Evolutionary conservation across 1,284 basidiomycete genomes (phyloP), one percentile per base, ranked within the genome.

Genomic region (Rhodotorula sp.): DNA sequence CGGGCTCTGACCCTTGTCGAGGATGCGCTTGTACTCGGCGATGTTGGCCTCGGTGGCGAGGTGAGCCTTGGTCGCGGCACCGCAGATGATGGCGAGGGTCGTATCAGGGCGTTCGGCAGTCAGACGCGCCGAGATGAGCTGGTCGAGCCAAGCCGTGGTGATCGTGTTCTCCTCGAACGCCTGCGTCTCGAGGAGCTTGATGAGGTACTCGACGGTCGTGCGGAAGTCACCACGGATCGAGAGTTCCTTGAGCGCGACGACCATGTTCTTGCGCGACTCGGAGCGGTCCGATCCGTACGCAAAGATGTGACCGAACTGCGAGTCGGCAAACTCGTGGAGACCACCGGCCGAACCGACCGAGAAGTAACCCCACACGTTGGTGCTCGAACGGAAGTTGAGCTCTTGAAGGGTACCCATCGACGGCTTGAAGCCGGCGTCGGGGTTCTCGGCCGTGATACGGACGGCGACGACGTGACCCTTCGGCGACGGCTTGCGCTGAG

Each of bases 351-450:
- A 90, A 66, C 88, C 89, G 78, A 99, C 96, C 30, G 95, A 98
- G 86, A 99, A 99, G 85, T 99, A 83, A 78, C 96, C 96, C 96
- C 96, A 99, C 68, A 98, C 95, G 76, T 97, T 97, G 54, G 94
- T 97, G 82, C 91, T 96, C 49, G 95, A 98, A 66, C 96, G 90
- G 89, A 99, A 99, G 83, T 99, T 99, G 79, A 99, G 91, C 81
- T 99, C 96, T 80, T 97, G 94, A 20, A 99, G 85, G 56, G 91
- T 90, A 78, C 96, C 96, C 22, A 93, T 95, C 14, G 95, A 98
- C 5, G 96, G 96, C 83, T 99, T 99, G 87, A 99, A 99, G n/a
- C 96, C 96, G 24, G 95, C 95, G 80, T 99, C 96, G 30, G 96
- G 96, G 82, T 99, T 99, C 84, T 99, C 96, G 57, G 95, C 95